Base-by-base conservation (phyloP, 2,329 filamentous ascomycete species). In the Colletotrichum musae region DNA sequence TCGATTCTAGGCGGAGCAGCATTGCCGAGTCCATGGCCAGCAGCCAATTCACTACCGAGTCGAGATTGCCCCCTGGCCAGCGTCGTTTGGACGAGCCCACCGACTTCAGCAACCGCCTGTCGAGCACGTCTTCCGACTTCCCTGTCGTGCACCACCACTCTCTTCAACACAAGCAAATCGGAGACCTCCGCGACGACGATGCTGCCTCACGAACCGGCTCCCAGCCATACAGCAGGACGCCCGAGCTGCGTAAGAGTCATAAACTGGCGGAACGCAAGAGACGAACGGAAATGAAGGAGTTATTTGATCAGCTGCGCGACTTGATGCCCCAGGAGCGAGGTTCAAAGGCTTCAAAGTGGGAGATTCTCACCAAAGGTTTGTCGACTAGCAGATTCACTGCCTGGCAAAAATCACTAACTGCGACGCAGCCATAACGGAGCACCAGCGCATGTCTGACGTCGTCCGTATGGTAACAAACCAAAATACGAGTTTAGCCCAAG, bases 331-430 rank as follows among this genome's bases (percentile, higher is more conserved):
- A 94, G 73, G 93, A 94, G 74, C 89, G 93, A 16, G 93, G 93
- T 1, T 92, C 92, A 26, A 97, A 96, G 78, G 93, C 93, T 0
- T 95, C 93, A 73, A 97, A 97, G 75, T 97, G 93, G 93, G 93
- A 97, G 75, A 94, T 95, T 57, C 78, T 97, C 16, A 94, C 92
- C 3, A 95, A 95, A 85, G 92, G 93, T 95, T 82, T 71, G 86
- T 51, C 58, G 56, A 26, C 7, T 7, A 9, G 56, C 16, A 45
- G 16, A 54, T n/a, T 4, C 6, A 43, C 54, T 16, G 26, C 15
- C 16, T 36, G 5, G 10, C 51, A 16, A 39, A 5, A 13, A 32
- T 12, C 21, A 36, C 52, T 75, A 39, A 41, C 73, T 62, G 13
- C 15, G 2, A 28, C n/a, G 41, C 70, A 91, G 89, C 89, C 18